Evolutionary conservation across 805 yeast species (phyloP).

Genomic region (Wickerhamomyces silvicola): DNA sequence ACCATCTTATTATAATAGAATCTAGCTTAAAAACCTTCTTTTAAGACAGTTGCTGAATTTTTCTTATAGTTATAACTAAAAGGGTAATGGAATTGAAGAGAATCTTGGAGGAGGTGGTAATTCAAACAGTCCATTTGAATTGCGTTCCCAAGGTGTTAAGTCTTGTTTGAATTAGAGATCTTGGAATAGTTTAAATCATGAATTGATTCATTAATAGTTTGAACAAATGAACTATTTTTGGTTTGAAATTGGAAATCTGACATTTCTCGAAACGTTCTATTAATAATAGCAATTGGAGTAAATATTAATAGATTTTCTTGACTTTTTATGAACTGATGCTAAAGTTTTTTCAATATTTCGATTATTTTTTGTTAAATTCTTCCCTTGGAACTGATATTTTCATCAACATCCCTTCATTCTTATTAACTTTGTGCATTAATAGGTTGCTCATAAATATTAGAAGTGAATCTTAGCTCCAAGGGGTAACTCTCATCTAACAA

Average conservation of each 20-base stretch:
- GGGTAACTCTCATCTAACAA: conserved; percentile 26
- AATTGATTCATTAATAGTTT: conserved; percentile 33
- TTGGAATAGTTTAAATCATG: conserved; percentile 34
- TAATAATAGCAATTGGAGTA: conserved; percentile 61
- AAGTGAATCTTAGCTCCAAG: conserved; percentile 35
- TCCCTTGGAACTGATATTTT: conserved; percentile 57
- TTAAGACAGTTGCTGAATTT: conserved; percentile 49
- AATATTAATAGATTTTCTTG: conserved; percentile 35
- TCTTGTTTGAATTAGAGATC: conserved; percentile 34
- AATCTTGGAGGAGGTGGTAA: conserved; percentile 85
- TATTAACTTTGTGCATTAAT: conserved; percentile 45
- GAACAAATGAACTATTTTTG: conserved; percentile 45
- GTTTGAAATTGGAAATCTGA: conserved; percentile 80
- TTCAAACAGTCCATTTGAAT: conserved; percentile 31
- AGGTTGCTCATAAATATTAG: conserved; percentile 48
- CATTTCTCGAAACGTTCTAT: conserved; percentile 71
- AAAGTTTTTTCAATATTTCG: conserved; percentile 39
- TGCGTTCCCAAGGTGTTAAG: conserved; percentile 27
- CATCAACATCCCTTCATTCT: conserved; percentile 51
- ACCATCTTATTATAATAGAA: conserved; percentile 47
- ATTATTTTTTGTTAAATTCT: conserved; percentile 33
- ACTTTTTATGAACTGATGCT: conserved; percentile 21
- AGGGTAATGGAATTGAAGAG: conserved; percentile 69
- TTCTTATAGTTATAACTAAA: conserved; percentile 71
- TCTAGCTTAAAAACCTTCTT: conserved; percentile 46